Percentiles rank a stretch among this genome's conserved stretches.
phyloP scores from a whole-genome alignment of 768 basidiomycete species.

The Exsudoporus frostii region DNA sequence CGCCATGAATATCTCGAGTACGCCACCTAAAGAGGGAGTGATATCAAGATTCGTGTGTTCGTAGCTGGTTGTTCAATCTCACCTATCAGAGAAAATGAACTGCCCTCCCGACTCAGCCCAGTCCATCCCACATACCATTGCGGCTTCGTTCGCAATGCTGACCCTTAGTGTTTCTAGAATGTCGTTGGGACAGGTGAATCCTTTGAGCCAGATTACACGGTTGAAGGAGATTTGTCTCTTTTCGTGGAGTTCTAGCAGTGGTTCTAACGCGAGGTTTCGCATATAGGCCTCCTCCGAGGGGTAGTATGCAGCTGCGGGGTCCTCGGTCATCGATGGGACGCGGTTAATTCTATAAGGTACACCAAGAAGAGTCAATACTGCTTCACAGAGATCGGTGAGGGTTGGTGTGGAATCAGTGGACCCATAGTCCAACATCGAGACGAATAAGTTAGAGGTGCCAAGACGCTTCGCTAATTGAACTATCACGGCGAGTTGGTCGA shows the following conservation, averaged over 20 bases:
- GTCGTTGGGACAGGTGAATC: slow-evolving; percentile 98
- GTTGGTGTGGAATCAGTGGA: slow-evolving; percentile 95
- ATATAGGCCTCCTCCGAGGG: slow-evolving; percentile 93
- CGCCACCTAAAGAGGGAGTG: slow-evolving; percentile 65
- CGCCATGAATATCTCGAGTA: slow-evolving; percentile 95
- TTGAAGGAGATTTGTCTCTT: slow-evolving; percentile 80
- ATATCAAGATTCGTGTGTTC: neutral
- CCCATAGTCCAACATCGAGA: slow-evolving; percentile 97
- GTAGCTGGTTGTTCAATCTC: slow-evolving; percentile 19
- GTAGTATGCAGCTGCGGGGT: slow-evolving; percentile 88
- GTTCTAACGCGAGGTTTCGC: slow-evolving; percentile 90
- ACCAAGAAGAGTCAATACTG: slow-evolving; percentile 88
- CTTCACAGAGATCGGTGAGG: slow-evolving; percentile 90
- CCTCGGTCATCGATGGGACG: slow-evolving; percentile 90
- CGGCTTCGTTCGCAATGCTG: slow-evolving; percentile 85
- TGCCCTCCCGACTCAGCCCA: slow-evolving; percentile 98
- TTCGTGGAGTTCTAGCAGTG: slow-evolving; percentile 75
- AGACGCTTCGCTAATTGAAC: slow-evolving; percentile 92
- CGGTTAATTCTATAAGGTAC: slow-evolving; percentile 90
- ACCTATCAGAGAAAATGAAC: slow-evolving; percentile 98
- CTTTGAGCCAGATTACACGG: slow-evolving; percentile 95
- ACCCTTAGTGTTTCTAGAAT: slow-evolving; percentile 94
- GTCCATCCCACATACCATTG: slow-evolving; percentile 99
- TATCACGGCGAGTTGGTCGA: slow-evolving; percentile 97
- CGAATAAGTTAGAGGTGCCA: slow-evolving; percentile 87